Base-by-base conservation (phyloP, 352 stramenopile genomes). In the Globisporangium abappressorium region DNA sequence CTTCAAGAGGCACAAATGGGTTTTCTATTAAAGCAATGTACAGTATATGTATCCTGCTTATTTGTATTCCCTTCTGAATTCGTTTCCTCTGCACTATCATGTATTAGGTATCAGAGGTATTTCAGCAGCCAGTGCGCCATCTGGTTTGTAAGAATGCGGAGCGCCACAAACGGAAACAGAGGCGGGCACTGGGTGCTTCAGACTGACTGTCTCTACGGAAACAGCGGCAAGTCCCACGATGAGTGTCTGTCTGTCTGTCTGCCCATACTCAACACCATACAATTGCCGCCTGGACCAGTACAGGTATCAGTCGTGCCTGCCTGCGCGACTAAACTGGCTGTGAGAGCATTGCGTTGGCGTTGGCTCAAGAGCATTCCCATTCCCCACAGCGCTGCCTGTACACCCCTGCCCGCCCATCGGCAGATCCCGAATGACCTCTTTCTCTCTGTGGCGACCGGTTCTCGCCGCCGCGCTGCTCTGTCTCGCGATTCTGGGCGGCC, bases 301-400 rank as follows among this genome's bases (percentile, higher is more conserved):
- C 41, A 47, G 41, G 41, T 20, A 47, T 49, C 41, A 49, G 15
- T 49, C 15, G 41, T 47, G 41, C 15, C 41, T 47, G 41, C 41
- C 15, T 47, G 41, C 5, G 41, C 15, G 43, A 51, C 43, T 51
- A 5, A 34, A 59, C 34, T 38, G 53, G 36, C 24, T 24, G 49
- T 1, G n/a, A 22, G 54, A 36, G 24, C 14, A 3, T 59, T 18
- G 26, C n/a, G 8, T 43, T 33, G 4, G 53, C 26, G 54, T 20
- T 49, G 41, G 18, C 43, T 51, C 18, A 8, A 51, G 18, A 33
- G 54, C 54, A 59, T 59, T 59, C 28, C 28, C n/a, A 41, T 33
- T 36, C n/a, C 34, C 20, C 55, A 61, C 55, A 61, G 55, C 30
- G 55, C 30, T 11, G 55, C n/a, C 55, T 61, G 55, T 61, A 61